A percentile compares a stretch with the other conserved stretches of the same genome.
Evolutionary conservation across 2,329 filamentous ascomycete species (phyloP).

Genomic region (Pyricularia grisea): DNA sequence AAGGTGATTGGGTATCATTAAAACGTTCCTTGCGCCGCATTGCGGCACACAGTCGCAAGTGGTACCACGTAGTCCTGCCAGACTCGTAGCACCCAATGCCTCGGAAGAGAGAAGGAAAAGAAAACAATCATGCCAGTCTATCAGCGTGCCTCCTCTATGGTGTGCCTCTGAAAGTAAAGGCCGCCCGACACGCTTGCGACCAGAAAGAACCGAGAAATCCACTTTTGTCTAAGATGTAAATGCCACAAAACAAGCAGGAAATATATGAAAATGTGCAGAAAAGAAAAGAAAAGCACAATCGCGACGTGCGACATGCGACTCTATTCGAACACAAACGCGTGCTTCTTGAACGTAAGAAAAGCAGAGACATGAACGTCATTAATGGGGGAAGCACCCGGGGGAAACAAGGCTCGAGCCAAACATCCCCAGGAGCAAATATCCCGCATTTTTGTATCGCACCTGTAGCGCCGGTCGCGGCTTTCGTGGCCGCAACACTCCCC

Average conservation of each 20-base stretch:
- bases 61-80: not conserved
- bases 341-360: constrained; percentile 23
- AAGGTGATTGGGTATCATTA: constrained; percentile 3
- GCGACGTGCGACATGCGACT: constrained; percentile 3
- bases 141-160: constrained; percentile 3
- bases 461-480: constrained; percentile 17
- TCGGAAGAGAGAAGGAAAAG: constrained; percentile 4
- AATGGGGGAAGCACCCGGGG: constrained; percentile 20
- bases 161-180: not conserved
- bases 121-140: constrained; percentile 5
- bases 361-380: constrained; percentile 26
- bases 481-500: constrained; percentile 16
- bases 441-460: constrained; percentile 17
- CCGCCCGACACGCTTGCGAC: constrained; percentile 17
- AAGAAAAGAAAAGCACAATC: constrained; percentile 5
- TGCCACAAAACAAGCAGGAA: constrained; percentile 18
- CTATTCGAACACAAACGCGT: constrained; percentile 11
- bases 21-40: constrained; percentile 2
- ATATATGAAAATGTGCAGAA: constrained; percentile 5
- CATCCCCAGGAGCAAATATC: constrained; percentile 10
- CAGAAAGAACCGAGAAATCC: constrained; percentile 52
- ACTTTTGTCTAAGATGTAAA: constrained; percentile 52
- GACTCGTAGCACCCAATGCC: not conserved
- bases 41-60: not conserved
- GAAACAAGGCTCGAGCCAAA: not conserved